Percentiles rank a stretch among this genome's conserved stretches.
phyloP scores from a whole-genome alignment of 371 early-diverging fungal species.

The Mortierella sp. region DNA sequence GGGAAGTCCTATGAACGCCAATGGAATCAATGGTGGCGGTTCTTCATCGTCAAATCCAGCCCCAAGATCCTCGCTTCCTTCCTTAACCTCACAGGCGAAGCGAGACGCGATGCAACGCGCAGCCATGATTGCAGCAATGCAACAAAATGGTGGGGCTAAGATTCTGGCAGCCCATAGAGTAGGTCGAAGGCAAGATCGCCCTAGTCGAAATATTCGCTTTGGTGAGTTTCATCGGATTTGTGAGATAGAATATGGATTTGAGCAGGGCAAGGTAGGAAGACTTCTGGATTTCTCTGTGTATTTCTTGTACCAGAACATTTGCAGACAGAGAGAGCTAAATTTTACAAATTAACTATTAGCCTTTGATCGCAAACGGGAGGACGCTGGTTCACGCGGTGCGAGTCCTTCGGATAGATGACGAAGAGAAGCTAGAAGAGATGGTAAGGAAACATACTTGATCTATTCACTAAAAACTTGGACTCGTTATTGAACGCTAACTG shows the following conservation, averaged over 20 bases:
- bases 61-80: conserved; percentile 37
- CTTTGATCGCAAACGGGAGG: conserved; percentile 49
- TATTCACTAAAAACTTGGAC: not conserved
- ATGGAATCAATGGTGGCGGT: not conserved
- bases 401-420: conserved; percentile 20
- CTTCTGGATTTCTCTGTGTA: not conserved
- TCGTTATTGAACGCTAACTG: not conserved
- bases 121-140: conserved; percentile 52
- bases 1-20: not conserved
- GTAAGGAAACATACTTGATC: conserved; percentile 11
- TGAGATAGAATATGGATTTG: conserved; percentile 51
- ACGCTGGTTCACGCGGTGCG: conserved; percentile 25
- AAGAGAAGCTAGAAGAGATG: conserved; percentile 35
- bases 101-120: conserved; percentile 48
- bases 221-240: conserved; percentile 55
- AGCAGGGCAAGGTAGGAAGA: conserved; percentile 41
- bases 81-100: conserved; percentile 48
- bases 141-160: conserved; percentile 54
- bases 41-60: conserved; percentile 14
- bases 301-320: not conserved
- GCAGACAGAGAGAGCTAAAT: too few species aligned
- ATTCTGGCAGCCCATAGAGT: conserved; percentile 38
- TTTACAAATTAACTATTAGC: conserved; percentile 10
- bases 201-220: conserved; percentile 46
- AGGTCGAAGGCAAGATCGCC: conserved; percentile 47